Evolutionary conservation across 2,329 filamentous ascomycete genomes (phyloP), one percentile per base, ranked within the genome.

Genomic region (Fusarium temperatum): DNA sequence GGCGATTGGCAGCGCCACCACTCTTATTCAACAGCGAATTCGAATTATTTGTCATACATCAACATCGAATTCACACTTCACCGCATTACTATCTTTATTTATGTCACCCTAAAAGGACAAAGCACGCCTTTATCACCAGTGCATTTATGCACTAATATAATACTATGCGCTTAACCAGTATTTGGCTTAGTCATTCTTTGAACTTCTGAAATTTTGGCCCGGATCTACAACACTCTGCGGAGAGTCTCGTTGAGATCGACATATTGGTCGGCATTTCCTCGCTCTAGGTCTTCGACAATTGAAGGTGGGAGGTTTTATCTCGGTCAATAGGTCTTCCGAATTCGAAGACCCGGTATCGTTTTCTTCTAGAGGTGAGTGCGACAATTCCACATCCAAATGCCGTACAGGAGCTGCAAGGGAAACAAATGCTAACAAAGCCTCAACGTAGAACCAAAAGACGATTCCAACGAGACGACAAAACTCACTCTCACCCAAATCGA

Each of bases 171-270:
- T 55, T 72, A 69, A 11, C 54, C 48, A 12, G 11, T n/a, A 17
- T 14, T 5, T 0, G 12, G 75, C 67, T 77, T 77, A 78, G 75
- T 77, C 75, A 77, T 70, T 18, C 18, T 58, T 14, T 24, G 32
- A 42, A 58, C 66, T 70, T 65, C 51, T 70, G 69, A 78, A 68
- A 55, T 77, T 78, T 78, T 78, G 76, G 76, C 44, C 24, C 9
- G n/a, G 28, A 48, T 63, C 55, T 44, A 66, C 56, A 55, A 69
- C 66, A 24, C 35, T 36, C 28, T 44, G 66, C 58, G 45, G 68
- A 63, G 53, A 66, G 56, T 42, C 65, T 58, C 53, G 62, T 59
- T 41, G 53, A 53, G 54, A 68, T 56, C 39, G 60, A 57, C 60
- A 76, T 62, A 72, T 60, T 63, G 36, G 62, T 54, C 47, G 60